These are phyloP conservation scores for Prosopis cineraria DNA, from an alignment of 306 rosid species.

Conservation along the genomic window DNA sequence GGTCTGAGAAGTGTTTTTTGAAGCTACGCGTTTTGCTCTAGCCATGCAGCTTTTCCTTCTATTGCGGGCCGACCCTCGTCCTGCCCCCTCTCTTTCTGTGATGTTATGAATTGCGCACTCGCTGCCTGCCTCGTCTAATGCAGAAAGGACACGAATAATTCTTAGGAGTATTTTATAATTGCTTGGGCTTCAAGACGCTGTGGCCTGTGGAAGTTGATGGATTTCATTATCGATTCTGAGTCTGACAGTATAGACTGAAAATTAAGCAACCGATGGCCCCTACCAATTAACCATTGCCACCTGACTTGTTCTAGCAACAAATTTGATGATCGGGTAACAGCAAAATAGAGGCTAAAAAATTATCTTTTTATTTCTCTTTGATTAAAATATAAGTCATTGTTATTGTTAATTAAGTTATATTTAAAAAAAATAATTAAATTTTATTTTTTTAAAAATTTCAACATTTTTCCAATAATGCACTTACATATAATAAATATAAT, in stretches of 20 bases:
- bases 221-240: constrained; percentile 1
- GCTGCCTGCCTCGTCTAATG: background rate
- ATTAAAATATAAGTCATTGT: too few species aligned
- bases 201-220: background rate
- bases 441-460: too few species aligned
- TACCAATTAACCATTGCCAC: background rate
- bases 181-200: background rate
- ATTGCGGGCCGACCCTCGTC: too few species aligned
- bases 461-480: too few species aligned
- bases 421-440: too few species aligned
- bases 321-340: too few species aligned
- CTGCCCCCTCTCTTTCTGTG: too few species aligned
- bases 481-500: too few species aligned
- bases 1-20: background rate
- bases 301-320: background rate
- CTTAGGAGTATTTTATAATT: background rate
- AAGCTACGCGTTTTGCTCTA: background rate
- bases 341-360: too few species aligned
- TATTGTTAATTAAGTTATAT: too few species aligned
- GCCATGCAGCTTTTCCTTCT: too few species aligned
- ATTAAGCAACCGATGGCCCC: constrained; percentile 17
- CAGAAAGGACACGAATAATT: background rate
- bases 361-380: too few species aligned
- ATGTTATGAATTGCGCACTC: background rate
- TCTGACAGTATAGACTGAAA: background rate